These are phyloP conservation scores for sunflower (Helianthus annuus) DNA, from an alignment of 129 eudicot genomes.

Conservation along the genomic window HanXRQr2.0-SUNRISE NC_035447.2:107235873-107236372, in stretches of 20 bases:
- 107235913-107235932: too few species aligned
- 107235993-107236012: too few species aligned
- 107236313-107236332: constrained; percentile 79
- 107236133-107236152: constrained; percentile 44
- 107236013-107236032: too few species aligned
- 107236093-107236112: constrained; percentile 50
- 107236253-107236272: constrained; percentile 65
- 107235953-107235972: too few species aligned
- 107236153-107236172: constrained; percentile 89
- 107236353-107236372: neutral
- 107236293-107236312: constrained; percentile 83
- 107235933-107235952: too few species aligned
- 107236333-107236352: constrained; percentile 53
- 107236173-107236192: constrained; percentile 77
- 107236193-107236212: constrained; percentile 66
- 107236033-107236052: neutral
- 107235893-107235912: too few species aligned
- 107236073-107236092: constrained; percentile 71
- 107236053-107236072: constrained; percentile 45
- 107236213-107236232: constrained; percentile 74
- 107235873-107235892: too few species aligned
- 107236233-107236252: constrained; percentile 58
- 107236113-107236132: constrained; percentile 41
- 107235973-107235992: too few species aligned
- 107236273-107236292: constrained; percentile 71